Conservation (phyloP, 164 flowering plant genomes). For the Protea cynaroides region DNA sequence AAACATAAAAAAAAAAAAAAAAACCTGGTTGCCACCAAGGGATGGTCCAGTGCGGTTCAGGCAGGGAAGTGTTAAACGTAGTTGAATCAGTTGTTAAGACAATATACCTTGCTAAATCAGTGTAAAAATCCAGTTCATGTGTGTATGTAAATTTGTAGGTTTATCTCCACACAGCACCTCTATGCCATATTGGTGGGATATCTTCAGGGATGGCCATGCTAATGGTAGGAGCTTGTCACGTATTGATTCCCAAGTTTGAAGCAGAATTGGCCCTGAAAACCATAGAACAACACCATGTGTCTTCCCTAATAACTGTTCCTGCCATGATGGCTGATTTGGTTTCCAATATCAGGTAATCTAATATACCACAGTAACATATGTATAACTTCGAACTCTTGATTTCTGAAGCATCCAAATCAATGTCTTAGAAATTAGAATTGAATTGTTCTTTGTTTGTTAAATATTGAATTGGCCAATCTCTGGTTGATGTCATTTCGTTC, state of each 20-base stretch:
- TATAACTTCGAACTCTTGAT: too few species aligned
- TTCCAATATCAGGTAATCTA: slow-evolving; percentile 44
- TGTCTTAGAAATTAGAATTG: too few species aligned
- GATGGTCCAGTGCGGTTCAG: too few species aligned
- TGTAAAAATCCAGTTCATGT: too few species aligned
- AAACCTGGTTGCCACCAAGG: too few species aligned
- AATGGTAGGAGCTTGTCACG: slow-evolving; percentile 81
- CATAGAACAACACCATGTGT: slow-evolving; percentile 50
- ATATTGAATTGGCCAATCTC: background rate
- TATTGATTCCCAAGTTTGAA: slow-evolving; percentile 75
- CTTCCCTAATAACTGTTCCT: slow-evolving; percentile 81
- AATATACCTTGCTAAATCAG: too few species aligned
- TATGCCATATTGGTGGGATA: slow-evolving; percentile 93
- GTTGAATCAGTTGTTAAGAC: too few species aligned
- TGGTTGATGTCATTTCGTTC: background rate
- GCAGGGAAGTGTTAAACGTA: too few species aligned
- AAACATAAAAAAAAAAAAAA: too few species aligned
- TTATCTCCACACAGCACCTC: slow-evolving; percentile 88
- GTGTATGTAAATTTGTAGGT: slow-evolving; percentile 37
- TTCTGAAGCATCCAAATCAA: too few species aligned
- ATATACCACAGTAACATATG: background rate
- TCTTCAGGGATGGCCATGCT: slow-evolving; percentile 91
- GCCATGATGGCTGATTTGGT: slow-evolving; percentile 79
- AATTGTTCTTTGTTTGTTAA: too few species aligned
- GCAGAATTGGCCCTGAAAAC: slow-evolving; percentile 47